Evolutionary conservation across 2,329 filamentous ascomycete genomes (phyloP).

Genomic region (Exutisphaerella laricina): DNA sequence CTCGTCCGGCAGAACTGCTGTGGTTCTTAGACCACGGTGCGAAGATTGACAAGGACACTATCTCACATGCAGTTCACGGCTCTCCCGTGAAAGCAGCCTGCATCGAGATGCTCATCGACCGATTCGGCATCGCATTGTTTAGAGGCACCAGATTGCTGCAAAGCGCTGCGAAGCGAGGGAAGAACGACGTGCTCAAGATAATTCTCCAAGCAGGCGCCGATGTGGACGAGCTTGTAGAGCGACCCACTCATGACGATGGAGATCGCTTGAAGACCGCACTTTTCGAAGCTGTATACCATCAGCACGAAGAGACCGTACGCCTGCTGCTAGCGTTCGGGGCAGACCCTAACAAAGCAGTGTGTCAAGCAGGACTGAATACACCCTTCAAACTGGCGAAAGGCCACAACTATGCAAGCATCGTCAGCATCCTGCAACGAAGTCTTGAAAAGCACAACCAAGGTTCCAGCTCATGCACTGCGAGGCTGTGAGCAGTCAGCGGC

Average conservation of each 20-base stretch:
- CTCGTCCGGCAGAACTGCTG: conserved; percentile 10
- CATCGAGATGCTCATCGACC: conserved; percentile 9
- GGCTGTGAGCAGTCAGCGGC: conserved; percentile 5
- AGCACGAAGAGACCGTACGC: conserved; percentile 12
- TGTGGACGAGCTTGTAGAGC: conserved; percentile 12
- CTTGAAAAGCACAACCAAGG: conserved; percentile 1
- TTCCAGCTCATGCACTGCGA: conserved; percentile 2
- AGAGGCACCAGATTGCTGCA: conserved; percentile 13
- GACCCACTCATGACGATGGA: conserved; percentile 10
- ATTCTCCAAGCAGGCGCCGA: conserved; percentile 12
- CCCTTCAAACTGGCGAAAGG: conserved; percentile 14
- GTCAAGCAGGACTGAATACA: conserved; percentile 5
- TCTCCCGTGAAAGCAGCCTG: conserved; percentile 11
- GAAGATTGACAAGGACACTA: conserved; percentile 8
- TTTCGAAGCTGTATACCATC: conserved; percentile 17
- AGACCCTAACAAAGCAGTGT: conserved; percentile 12
- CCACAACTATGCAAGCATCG: conserved; percentile 8
- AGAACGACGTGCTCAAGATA: conserved; percentile 11
- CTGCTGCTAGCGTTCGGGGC: conserved; percentile 13
- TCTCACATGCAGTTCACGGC: conserved; percentile 8
- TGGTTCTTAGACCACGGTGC: conserved; percentile 18
- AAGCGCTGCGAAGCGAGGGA: conserved; percentile 14
- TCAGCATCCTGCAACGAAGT: conserved; percentile 5
- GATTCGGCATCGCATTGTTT: conserved; percentile 10
- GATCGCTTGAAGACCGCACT: conserved; percentile 13